These are phyloP conservation scores for Bremia lactucae DNA, from an alignment of 352 stramenopile species.

Conservation along the genomic window DNA sequence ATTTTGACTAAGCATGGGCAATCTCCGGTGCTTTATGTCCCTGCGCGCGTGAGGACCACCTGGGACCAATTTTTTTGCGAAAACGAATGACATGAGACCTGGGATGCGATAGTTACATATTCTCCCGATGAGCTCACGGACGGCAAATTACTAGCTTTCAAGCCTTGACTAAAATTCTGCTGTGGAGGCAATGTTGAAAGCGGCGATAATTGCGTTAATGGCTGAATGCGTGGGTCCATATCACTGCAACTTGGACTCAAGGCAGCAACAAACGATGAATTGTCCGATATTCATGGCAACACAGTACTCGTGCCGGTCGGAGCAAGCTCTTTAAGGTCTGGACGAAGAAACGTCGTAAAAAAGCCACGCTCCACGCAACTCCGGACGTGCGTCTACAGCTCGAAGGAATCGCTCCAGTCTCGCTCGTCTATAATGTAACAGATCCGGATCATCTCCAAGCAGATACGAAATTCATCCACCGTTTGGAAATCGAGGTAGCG, in stretches of 20 bases:
- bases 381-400: slow-evolving; percentile 44
- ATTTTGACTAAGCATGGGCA: slow-evolving; percentile 31
- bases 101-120: slow-evolving; percentile 60
- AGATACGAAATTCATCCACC: slow-evolving; percentile 61
- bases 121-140: slow-evolving; percentile 34
- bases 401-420: slow-evolving; percentile 49
- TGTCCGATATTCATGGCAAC: slow-evolving; percentile 19
- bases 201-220: slow-evolving; percentile 10
- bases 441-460: slow-evolving; percentile 54
- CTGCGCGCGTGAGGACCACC: slow-evolving; percentile 28
- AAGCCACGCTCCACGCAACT: slow-evolving; percentile 47
- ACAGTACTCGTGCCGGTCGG: slow-evolving; percentile 1
- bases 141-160: slow-evolving; percentile 10
- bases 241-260: slow-evolving; percentile 15
- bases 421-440: slow-evolving; percentile 57
- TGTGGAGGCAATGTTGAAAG: slow-evolving; percentile 12
- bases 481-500: slow-evolving; percentile 57
- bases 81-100: slow-evolving; percentile 71
- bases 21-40: slow-evolving; percentile 43
- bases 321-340: slow-evolving; percentile 38
- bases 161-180: slow-evolving; percentile 5
- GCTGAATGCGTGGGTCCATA: slow-evolving; percentile 8
- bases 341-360: slow-evolving; percentile 52
- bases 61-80: slow-evolving; percentile 28
- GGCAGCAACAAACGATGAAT: slow-evolving; percentile 13